Base-by-base conservation (phyloP, 2,329 filamentous ascomycete genomes). In the Pyrenophora tritici-repentis region DNA sequence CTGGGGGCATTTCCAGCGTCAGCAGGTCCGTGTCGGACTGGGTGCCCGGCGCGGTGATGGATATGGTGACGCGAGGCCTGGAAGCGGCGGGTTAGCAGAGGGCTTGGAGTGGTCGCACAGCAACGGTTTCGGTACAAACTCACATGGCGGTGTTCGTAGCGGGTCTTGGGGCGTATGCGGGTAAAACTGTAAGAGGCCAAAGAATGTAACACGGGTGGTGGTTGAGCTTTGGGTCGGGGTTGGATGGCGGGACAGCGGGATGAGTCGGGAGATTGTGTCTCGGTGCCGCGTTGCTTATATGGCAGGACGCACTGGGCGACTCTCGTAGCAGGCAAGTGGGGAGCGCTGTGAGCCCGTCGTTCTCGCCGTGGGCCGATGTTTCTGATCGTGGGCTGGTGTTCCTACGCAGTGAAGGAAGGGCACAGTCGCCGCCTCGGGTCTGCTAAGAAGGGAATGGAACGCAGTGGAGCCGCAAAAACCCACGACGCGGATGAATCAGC, bases 1-100 rank as follows among this genome's bases (percentile, higher is more conserved):
- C 89, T 35, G 86, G 82, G 55, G 88, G 88, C 61, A 96, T 86
- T 65, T 96, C 91, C 61, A 96, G 83, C 50, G 86, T 87, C 65
- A 96, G 81, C 68, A 96, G 83, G 68, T 91, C 89, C 58, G 87
- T 83, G 71, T 91, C 87, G 52, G 78, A 68, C 62, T 78, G 76
- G 70, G 85, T 80, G 71, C 89, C 85, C 59, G 87, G 85, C 60
- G 88, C 88, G 70, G 88, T 88, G 72, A 96, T 89, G 74, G 85
- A 90, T 75, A 96, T 85, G 44, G 91, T 94, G 76, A 96, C 88
- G 75, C 87, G 89, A 52, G 78, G 77, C 91, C 91, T 96, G 63
- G 52, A 55, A 52, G 56, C 55, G 58, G 53, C 39, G 34, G 55
- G 60, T 72, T 65, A 71, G 68, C 65, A 53, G 63, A 59, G 16